Evolutionary conservation across 148 eudicot genomes (phyloP), one percentile per base, ranked within the genome.

Genomic region (Spergularia bocconei): DNA sequence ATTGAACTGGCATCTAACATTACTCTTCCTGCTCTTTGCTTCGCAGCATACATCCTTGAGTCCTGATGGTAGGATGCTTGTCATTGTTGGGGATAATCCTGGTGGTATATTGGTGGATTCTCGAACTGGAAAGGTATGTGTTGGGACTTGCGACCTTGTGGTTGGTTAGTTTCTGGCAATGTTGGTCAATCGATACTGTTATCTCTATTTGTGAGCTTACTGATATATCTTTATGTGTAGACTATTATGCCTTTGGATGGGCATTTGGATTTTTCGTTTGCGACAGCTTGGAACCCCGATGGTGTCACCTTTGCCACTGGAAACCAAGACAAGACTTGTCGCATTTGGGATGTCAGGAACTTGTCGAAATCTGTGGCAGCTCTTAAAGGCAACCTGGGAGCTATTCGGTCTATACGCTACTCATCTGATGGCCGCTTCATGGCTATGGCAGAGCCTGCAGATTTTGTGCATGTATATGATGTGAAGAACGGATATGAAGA

Each of bases 381-480:
- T 57, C 71, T 92, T 44, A 87, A 83, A 81, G 95, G 91, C 39
- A 88, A 92, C 73, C 76, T 92, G 50, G 97, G 97, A 79, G 91
- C 97, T 39, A 85, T 90, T 74, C 80, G 95, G 65, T 92, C 95
- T 16, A 90, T 92, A 55, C 92, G 95, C 63, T 92, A 86, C 83
- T 33, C 97, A 77, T 86, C 93, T 23, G 97, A 92, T 67, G 95
- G 97, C 9, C 82, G 86, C 36, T 90, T 87, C 87, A 88, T 92
- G 97, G 92, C 93, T 13, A 90, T 85, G 91, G 95, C 97, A 12
- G 97, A 92, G 78, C 91, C 95, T 14, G 97, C 95, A 17, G 97
- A 92, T 77, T 92, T 90, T 73, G 95, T 92, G 41, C 97, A 92
- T 62, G 85, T 92, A 23, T 90, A 80, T 60, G 92, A 92, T 57